phyloP scores from a whole-genome alignment of 257 asterid genomes.

The Solanum sitiens region DNA sequence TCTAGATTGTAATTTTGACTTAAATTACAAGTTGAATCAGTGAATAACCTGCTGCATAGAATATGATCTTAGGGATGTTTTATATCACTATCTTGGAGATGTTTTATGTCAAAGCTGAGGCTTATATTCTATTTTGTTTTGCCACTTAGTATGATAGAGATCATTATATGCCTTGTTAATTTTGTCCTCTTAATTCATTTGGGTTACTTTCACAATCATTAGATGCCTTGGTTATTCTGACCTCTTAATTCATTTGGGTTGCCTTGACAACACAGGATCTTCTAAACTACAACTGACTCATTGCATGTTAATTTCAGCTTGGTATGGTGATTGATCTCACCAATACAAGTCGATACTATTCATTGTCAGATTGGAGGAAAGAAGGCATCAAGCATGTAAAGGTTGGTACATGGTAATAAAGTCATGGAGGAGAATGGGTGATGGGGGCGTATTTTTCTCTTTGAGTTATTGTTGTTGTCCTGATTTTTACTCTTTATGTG shows the following conservation, averaged over 20 bases:
- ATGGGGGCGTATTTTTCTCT: neutral
- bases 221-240: neutral
- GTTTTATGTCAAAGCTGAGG: neutral
- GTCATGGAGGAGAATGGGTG: neutral
- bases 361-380: constrained; percentile 51
- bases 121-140: neutral
- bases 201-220: neutral
- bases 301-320: constrained; percentile 41
- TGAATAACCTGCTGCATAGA: neutral
- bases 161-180: neutral
- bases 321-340: constrained; percentile 98
- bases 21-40: neutral
- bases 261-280: neutral
- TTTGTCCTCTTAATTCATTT: neutral
- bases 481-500: neutral
- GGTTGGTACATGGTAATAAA: constrained; percentile 32
- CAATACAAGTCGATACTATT: constrained; percentile 81
- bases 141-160: neutral
- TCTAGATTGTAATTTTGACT: neutral
- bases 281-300: neutral
- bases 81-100: neutral
- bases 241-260: neutral
- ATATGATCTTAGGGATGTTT: neutral
- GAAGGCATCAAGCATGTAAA: constrained; percentile 90
- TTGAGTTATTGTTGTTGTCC: neutral